These are phyloP conservation scores for Malus orientalis DNA, from an alignment of 306 rosid species.

Conservation along the genomic window DNA sequence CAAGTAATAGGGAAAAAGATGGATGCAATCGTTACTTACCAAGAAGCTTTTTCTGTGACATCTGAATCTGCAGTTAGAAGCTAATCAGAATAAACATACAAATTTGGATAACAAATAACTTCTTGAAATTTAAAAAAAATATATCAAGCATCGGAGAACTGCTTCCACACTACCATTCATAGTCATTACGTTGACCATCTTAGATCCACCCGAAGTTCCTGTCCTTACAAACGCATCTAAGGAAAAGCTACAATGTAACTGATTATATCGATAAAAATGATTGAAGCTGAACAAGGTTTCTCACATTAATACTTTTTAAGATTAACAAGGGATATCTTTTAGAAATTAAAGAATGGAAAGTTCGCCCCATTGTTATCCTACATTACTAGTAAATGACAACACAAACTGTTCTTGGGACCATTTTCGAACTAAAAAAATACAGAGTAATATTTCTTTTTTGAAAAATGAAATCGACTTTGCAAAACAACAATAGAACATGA, in stretches of 20 bases:
- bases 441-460: neutral
- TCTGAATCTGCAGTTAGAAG: conserved; percentile 23
- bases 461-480: neutral
- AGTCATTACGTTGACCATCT: neutral
- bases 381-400: neutral
- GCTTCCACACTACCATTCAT: neutral
- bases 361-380: neutral
- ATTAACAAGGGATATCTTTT: neutral
- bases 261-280: neutral
- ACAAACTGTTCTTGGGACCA: neutral
- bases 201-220: neutral
- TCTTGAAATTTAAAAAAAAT: no score
- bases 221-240: neutral
- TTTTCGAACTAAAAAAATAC: neutral
- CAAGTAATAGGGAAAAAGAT: conserved; percentile 6
- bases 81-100: neutral
- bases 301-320: neutral
- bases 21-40: conserved; percentile 37
- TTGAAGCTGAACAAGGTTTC: neutral
- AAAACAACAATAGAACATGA: neutral
- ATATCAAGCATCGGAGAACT: neutral
- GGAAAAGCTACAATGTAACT: neutral
- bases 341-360: neutral
- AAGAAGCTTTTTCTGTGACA: conserved; percentile 26
- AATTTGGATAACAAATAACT: neutral